phyloP scores from a whole-genome alignment of 306 rosid species.

The Heteromeles arbutifolia region DNA sequence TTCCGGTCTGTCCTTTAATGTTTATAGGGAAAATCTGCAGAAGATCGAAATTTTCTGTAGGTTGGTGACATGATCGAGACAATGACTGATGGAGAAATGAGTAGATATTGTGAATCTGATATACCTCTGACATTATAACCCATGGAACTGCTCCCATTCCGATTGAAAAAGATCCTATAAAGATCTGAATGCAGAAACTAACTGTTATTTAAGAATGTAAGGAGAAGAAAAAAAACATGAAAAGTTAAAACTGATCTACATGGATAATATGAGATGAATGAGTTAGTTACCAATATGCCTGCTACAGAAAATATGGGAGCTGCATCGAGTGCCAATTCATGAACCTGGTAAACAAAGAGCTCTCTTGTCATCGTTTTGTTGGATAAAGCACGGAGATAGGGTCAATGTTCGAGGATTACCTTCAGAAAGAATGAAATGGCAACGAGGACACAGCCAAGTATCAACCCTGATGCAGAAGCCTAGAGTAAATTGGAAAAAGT shows the following conservation, averaged over 20 bases:
- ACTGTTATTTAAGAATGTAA: neutral
- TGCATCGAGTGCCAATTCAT: conserved; percentile 34
- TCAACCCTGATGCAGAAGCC: conserved; percentile 72
- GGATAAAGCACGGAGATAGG: neutral
- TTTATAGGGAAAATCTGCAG: conserved; percentile 81
- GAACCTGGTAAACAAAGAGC: conserved; percentile 37
- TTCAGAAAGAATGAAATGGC: conserved; percentile 75
- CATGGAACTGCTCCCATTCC: conserved; percentile 98
- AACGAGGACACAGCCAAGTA: conserved; percentile 46
- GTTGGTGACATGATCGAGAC: neutral
- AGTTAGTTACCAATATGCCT: conserved; percentile 57
- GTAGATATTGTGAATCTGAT: conserved; percentile 5
- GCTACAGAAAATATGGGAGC: conserved; percentile 63
- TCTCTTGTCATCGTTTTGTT: conserved; percentile 3
- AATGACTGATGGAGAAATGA: neutral
- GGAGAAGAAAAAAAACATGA: neutral
- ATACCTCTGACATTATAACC: conserved; percentile 95
- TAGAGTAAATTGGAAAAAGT: conserved; percentile 24
- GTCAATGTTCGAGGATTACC: conserved; percentile 32
- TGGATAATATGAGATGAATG: conserved; percentile 1
- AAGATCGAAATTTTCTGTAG: conserved; percentile 3
- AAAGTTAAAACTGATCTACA: neutral
- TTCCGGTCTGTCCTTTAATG: conserved; percentile 81
- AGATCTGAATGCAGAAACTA: conserved; percentile 39
- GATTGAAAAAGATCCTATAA: conserved; percentile 62